Evolutionary conservation across 2,329 filamentous ascomycete genomes (phyloP), one percentile per base, ranked within the genome.

Genomic region (Botrytis medusae): DNA sequence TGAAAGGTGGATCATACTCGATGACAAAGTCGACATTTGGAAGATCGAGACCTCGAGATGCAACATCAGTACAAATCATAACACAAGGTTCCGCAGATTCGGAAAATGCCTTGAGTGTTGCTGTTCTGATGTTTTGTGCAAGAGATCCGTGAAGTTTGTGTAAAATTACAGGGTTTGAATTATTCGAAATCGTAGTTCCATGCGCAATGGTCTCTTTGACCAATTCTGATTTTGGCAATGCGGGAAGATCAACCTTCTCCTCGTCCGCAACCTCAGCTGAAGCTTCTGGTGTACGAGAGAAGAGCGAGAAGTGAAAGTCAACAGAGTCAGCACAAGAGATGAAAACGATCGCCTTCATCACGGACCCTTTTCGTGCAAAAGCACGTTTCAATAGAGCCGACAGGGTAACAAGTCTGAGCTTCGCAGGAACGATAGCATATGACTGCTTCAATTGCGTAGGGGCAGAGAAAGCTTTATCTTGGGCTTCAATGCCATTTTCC

Each of bases 281-380:
- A 42, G 73, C 69, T 44, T 78, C 75, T 46, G 75, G 32, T 78
- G 76, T 73, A 75, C 74, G 80, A 71, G 74, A 91, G 73, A 99
- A 88, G 4, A 97, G 84, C 74, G 97, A 92, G 81, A 94, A 98
- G 82, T 98, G 95, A 79, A 98, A 99, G 81, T 99, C 94, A 74
- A 98, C 96, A 1, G 94, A 96, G 81, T 99, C 96, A 32, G 96
- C 95, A 79, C 96, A 99, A 18, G 95, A 97, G 67, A 99, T 93
- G 84, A 99, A 99, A 51, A 99, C 87, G 74, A 99, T 98, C 34
- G 92, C 93, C 83, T 99, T 98, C 93, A 97, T 98, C 29, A 97
- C 93, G 1, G 93, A 94, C 0, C 94, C 95, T 82, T 92, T 93
- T 29, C 95, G 89, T 73, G 93, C 91, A 82, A 99, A 98, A 0